phyloP scores from a whole-genome alignment of 805 yeast species.

The Saccharomycopsis fibuligera region DNA sequence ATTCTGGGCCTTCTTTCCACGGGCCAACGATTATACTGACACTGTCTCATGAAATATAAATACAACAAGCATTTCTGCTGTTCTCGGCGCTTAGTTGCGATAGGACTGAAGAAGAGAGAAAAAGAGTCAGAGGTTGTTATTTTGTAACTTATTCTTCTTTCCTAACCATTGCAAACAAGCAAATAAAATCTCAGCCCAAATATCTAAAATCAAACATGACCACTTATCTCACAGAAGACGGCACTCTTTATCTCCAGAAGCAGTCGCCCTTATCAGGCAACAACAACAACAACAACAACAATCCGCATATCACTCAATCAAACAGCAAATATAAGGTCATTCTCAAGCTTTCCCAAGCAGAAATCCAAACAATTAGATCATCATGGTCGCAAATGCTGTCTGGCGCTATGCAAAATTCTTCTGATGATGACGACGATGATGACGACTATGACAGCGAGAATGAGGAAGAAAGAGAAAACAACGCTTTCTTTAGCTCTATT shows the following conservation, averaged over 20 bases:
- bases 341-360: conserved; percentile 28
- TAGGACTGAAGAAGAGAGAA: too few relatives aligned
- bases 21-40: too few relatives aligned
- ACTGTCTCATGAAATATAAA: too few relatives aligned
- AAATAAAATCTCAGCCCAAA: neutral
- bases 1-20: too few relatives aligned
- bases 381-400: conserved; percentile 35
- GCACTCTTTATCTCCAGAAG: neutral
- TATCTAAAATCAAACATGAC: neutral
- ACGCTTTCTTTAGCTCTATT: neutral
- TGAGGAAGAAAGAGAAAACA: neutral
- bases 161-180: too few relatives aligned
- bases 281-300: neutral
- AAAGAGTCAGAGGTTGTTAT: too few relatives aligned
- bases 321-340: conserved; percentile 24
- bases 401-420: conserved; percentile 26
- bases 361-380: conserved; percentile 30
- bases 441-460: neutral
- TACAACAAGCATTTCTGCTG: too few relatives aligned
- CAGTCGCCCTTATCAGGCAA: too few relatives aligned
- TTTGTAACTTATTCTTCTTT: too few relatives aligned
- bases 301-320: neutral
- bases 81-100: too few relatives aligned
- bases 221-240: too few relatives aligned
- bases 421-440: neutral